These are phyloP conservation scores for Scedosporium apiospermum DNA, from an alignment of 2,329 filamentous ascomycete species.

Conservation along the genomic window DNA sequence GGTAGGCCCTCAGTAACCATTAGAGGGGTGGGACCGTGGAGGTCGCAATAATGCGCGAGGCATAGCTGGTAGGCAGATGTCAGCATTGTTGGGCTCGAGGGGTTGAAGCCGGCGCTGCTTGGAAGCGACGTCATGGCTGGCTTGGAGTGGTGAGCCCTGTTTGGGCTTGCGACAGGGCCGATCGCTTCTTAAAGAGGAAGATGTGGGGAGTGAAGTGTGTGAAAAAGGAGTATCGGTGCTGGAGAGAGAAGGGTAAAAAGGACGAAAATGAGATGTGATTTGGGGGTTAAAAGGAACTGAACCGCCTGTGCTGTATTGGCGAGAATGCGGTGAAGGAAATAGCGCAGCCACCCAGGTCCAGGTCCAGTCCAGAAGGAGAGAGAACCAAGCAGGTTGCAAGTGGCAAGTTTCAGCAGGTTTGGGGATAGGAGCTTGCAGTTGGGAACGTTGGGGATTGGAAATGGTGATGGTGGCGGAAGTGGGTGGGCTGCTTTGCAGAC, in stretches of 20 bases:
- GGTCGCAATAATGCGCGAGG: slow-evolving; percentile 62
- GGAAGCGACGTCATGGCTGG: neutral
- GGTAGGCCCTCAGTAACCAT: slow-evolving; percentile 61
- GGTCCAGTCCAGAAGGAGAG: neutral
- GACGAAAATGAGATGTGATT: neutral
- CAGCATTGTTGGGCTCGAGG: neutral
- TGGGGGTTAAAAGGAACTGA: neutral
- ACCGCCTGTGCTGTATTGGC: neutral
- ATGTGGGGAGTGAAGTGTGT: too few relatives aligned
- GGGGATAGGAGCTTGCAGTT: neutral
- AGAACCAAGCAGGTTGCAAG: neutral
- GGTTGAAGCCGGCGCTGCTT: neutral
- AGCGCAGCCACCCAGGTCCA: neutral
- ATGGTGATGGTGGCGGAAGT: neutral
- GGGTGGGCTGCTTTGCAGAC: too few relatives aligned
- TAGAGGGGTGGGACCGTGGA: slow-evolving; percentile 58
- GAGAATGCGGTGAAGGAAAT: neutral
- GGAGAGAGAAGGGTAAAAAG: neutral
- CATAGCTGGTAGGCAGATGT: slow-evolving; percentile 38
- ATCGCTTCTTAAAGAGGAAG: neutral
- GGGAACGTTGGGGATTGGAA: neutral
- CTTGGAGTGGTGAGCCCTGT: neutral
- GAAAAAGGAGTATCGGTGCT: too few relatives aligned
- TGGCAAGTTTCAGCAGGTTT: neutral
- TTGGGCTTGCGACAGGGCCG: neutral